Evolutionary conservation across 257 asterid genomes (phyloP).

Genomic region (Solanum tarapatanum): DNA sequence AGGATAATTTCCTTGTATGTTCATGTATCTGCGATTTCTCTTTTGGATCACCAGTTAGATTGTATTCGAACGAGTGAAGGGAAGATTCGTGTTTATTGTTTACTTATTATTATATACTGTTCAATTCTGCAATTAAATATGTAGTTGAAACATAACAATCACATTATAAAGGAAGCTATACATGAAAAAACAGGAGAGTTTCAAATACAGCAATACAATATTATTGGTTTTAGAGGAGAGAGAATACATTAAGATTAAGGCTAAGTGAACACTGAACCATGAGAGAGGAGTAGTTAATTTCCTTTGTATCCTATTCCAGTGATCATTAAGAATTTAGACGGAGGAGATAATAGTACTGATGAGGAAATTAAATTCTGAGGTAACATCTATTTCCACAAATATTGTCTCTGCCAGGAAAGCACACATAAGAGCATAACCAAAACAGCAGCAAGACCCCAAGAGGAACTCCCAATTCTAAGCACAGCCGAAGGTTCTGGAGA

Average conservation of each 20-base stretch:
- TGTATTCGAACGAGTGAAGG: neutral
- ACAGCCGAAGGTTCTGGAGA: slow-evolving; percentile 15
- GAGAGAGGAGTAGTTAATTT: neutral
- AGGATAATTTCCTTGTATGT: neutral
- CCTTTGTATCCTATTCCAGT: neutral
- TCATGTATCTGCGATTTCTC: neutral
- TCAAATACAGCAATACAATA: neutral
- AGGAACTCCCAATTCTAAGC: slow-evolving; percentile 45
- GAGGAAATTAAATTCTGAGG: neutral
- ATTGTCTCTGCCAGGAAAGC: slow-evolving; percentile 47
- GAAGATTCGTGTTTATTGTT: neutral
- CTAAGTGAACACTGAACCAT: neutral
- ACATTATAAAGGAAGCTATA: neutral
- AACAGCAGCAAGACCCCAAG: slow-evolving; percentile 62
- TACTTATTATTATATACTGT: neutral
- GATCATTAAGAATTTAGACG: neutral
- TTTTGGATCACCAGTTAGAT: neutral
- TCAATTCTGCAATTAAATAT: neutral
- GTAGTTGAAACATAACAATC: neutral
- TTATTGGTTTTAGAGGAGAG: neutral
- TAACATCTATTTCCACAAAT: slow-evolving; percentile 35
- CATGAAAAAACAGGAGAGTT: neutral
- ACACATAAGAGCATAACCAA: slow-evolving; percentile 45
- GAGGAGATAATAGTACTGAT: neutral
- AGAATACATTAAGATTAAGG: neutral